Evolutionary conservation across 768 basidiomycete species (phyloP), one percentile per base, ranked within the genome.

Genomic region (Lepiota brunneoincarnata): DNA sequence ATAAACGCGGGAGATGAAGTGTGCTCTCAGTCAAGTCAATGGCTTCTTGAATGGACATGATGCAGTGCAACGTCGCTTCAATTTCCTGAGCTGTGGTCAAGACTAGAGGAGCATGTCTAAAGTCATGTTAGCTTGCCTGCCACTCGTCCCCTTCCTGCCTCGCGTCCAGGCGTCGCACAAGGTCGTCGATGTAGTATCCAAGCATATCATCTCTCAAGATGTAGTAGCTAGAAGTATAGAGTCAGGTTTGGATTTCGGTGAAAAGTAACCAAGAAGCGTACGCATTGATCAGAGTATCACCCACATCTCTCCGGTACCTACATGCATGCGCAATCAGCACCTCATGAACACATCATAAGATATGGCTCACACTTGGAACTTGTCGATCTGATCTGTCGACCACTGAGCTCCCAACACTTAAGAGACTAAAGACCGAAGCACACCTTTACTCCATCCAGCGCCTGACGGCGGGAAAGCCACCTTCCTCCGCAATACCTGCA

Each of bases 271-370:
- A 37, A 45, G 2, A 15, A 17, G 75, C 87, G 50, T 70, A 93
- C 89, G 91, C 90, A 60, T 93, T 94, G 56, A 93, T 86, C 12
- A 94, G 75, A 1, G 89, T 91, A 69, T 94, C 92, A 0, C 91
- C 92, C 21, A 92, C 83, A 55, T 93, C 91, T 57, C 91, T 73
- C 59, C 92, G 83, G 70, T 91, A 93, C 26, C 89, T 91, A 58
- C 9, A 57, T 18, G 24, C 41, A 18, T 51, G 46, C n/a, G 4
- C 4, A 31, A 31, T 39, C 17, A 34, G 31, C 15, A 35, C 20
- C 9, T 3, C 6, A 4, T 47, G 3, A 23, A 11, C 6, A 31
- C 41, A 12, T 14, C 34, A 31, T 17, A 10, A 52, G 42, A 52
- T n/a, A 24, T 9, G 40, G 75, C 86, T 65, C 60, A 91, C 89